Evolutionary conservation across 164 flowering plant genomes (phyloP).

Genomic region (Magnolia kwangsiensis): DNA sequence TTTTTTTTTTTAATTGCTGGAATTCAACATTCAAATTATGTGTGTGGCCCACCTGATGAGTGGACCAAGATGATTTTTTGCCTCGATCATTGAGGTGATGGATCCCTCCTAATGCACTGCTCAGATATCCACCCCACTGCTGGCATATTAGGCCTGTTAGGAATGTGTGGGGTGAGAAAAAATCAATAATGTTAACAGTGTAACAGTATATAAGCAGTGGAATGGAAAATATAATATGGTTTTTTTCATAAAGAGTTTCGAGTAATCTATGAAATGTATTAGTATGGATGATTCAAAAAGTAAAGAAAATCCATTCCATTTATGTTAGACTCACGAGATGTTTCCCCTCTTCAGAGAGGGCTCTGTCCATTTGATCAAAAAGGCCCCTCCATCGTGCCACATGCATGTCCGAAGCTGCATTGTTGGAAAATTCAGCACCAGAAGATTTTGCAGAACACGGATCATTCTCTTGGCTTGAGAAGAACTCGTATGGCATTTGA

Average conservation of each 20-base stretch:
- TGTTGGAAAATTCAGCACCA: slow-evolving; percentile 16
- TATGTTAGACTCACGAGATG: slow-evolving; percentile 51
- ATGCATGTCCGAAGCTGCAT: slow-evolving; percentile 48
- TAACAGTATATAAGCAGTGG: too few relatives aligned
- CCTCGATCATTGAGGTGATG: background rate
- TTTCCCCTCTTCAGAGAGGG: slow-evolving; percentile 79
- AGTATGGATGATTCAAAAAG: background rate
- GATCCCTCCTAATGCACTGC: too few relatives aligned
- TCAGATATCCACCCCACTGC: too few relatives aligned
- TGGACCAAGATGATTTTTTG: background rate
- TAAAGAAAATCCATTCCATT: background rate
- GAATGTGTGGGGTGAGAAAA: too few relatives aligned
- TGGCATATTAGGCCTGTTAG: too few relatives aligned
- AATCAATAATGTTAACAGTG: too few relatives aligned
- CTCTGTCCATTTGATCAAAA: slow-evolving; percentile 76
- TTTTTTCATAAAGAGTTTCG: background rate
- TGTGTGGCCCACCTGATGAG: background rate
- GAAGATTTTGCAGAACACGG: slow-evolving; percentile 19
- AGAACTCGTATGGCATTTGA: slow-evolving; percentile 54
- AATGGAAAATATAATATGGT: too few relatives aligned
- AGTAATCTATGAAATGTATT: background rate
- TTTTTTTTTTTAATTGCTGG: too few relatives aligned
- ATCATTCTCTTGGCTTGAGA: slow-evolving; percentile 47
- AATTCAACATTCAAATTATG: too few relatives aligned
- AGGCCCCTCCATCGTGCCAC: slow-evolving; percentile 51